Base-by-base conservation (phyloP, 495 filamentous ascomycete species). In the Darksidea phi region DNA sequence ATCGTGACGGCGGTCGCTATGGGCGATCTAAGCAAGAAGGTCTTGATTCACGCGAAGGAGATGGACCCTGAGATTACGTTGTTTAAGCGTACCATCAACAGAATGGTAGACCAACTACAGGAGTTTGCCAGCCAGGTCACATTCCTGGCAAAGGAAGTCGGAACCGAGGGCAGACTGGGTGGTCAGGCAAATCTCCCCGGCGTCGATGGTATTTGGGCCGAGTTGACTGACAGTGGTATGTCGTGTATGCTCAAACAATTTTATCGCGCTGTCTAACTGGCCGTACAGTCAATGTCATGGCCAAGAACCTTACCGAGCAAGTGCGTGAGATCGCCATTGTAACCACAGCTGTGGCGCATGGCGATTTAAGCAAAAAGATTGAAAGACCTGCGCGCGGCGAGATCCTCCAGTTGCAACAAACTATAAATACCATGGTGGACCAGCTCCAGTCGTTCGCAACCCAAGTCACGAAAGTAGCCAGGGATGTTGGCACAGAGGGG, bases 31-130 rank as follows among this genome's bases (percentile, higher is more conserved):
- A 95, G 90, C 72, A 96, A 96, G 82, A 97, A 97, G 76, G 95
- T 97, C 52, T 85, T 92, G 47, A 94, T 99, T 67, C 93, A 97
- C 72, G 88, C 89, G 7, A 84, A 91, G 67, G 94, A 99, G 75
- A 94, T 97, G 89, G 94, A 99, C 80, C 92, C 94, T 0, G 95
- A 99, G 79, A 99, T 99, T 69, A 90, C 89, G n/a, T 93, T 88
- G 4, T 99, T 99, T 82, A 99, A 99, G 78, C 86, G 89, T 56
- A 97, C 92, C 15, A 86, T 90, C 77, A 99, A 99, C 70, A 95
- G 87, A 54, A 99, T 99, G 94, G 95, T 97, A 83, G 94, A 97
- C 71, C 94, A 97, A 76, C 81, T 98, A 54, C 92, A 97, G 73
- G 88, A 94, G 52, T 98, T 98, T 75, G 92, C 94, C 69, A 93